Evolutionary conservation across 208 protist species (phyloP).

Genomic region (Trypanosoma melophagium): DNA sequence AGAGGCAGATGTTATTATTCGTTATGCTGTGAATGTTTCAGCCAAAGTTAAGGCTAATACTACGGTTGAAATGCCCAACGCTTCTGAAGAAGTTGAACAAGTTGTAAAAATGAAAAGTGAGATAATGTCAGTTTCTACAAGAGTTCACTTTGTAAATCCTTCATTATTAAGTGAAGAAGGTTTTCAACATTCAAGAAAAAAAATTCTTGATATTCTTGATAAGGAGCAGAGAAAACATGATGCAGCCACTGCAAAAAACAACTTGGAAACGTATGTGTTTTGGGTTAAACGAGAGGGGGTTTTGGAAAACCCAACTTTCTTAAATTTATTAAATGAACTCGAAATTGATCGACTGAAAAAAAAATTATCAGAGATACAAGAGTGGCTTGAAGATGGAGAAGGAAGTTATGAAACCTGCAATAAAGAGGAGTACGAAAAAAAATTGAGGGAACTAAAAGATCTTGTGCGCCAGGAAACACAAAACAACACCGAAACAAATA

Average conservation of each 20-base stretch:
- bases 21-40: conserved; percentile 64
- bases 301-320: conserved; percentile 42
- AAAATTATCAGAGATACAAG: conserved; percentile 31
- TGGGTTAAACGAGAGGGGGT: conserved; percentile 72
- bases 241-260: conserved; percentile 68
- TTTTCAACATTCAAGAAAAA: conserved; percentile 29
- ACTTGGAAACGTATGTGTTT: conserved; percentile 81
- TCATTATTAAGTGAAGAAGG: conserved; percentile 35
- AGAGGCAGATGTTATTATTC: conserved; percentile 55
- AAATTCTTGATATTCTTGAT: conserved; percentile 45
- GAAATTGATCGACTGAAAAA: conserved; percentile 37
- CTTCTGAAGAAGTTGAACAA: conserved; percentile 16
- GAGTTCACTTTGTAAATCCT: conserved; percentile 45
- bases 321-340: conserved; percentile 17
- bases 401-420: conserved; percentile 59
- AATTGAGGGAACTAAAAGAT: conserved; percentile 45
- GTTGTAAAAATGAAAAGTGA: conserved; percentile 44
- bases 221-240: conserved; percentile 66
- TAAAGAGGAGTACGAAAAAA: conserved; percentile 48
- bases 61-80: conserved; percentile 9
- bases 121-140: conserved; percentile 27
- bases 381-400: conserved; percentile 82
- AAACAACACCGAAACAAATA: not conserved
- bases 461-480: conserved; percentile 32
- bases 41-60: conserved; percentile 28